Conservation (phyloP, 2,329 filamentous ascomycete species). For the Aspergillus pseudotamarii region DNA sequence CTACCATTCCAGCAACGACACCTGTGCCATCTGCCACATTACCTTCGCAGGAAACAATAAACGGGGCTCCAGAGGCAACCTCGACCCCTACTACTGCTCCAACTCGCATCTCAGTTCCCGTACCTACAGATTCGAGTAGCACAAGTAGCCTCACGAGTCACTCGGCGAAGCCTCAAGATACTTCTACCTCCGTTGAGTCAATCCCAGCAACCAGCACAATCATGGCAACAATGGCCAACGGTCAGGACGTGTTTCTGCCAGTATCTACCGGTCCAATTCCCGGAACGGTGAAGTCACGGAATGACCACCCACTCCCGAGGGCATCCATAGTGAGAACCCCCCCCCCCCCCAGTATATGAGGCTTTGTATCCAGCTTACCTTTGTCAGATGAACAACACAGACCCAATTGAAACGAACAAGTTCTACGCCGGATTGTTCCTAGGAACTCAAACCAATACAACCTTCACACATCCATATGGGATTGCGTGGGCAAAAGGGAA, state of each 20-base stretch:
- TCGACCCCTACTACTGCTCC: neutral
- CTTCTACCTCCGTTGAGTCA: neutral
- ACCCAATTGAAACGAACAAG: slow-evolving; percentile 51
- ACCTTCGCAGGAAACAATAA: neutral
- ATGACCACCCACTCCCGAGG: slow-evolving; percentile 48
- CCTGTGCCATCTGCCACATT: neutral
- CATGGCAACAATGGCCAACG: slow-evolving; percentile 28
- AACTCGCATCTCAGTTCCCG: neutral
- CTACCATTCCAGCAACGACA: slow-evolving; percentile 5
- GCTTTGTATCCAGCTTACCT: slow-evolving; percentile 12
- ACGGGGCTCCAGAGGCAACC: neutral
- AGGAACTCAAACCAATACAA: slow-evolving; percentile 67
- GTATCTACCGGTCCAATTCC: slow-evolving; percentile 43
- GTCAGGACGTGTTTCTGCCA: slow-evolving; percentile 47
- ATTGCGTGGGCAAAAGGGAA: slow-evolving; percentile 68
- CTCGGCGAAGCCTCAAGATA: neutral
- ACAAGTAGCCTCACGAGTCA: neutral
- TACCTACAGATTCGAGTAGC: neutral
- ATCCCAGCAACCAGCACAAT: neutral
- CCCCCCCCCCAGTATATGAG: neutral
- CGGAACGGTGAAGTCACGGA: slow-evolving; percentile 38
- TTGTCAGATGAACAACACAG: slow-evolving; percentile 30
- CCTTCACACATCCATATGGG: slow-evolving; percentile 77
- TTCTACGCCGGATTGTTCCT: slow-evolving; percentile 83
- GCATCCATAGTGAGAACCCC: slow-evolving; percentile 40